Conservation (phyloP, 2,329 filamentous ascomycete species). For the Colletotrichum tropicicola region DNA sequence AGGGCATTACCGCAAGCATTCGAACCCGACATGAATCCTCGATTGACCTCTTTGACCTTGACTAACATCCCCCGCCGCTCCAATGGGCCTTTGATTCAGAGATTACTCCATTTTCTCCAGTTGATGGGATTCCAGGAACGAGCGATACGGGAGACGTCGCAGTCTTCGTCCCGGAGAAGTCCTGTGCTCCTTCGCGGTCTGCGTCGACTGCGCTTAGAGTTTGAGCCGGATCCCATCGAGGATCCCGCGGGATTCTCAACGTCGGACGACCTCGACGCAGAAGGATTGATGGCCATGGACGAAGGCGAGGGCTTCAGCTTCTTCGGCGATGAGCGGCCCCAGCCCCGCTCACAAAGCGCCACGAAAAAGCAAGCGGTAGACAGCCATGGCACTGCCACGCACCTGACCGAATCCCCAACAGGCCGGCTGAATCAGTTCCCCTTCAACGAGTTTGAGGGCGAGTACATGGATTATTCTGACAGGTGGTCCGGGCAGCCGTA, state of each 20-base stretch:
- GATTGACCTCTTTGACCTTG: constrained; percentile 61
- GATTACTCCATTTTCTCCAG: constrained; percentile 57
- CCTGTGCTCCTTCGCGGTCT: constrained; percentile 59
- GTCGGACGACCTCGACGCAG: constrained; percentile 48
- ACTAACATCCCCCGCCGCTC: constrained; percentile 64
- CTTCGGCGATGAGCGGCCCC: constrained; percentile 44
- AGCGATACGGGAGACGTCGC: constrained; percentile 45
- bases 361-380: constrained; percentile 22
- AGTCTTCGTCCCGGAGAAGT: constrained; percentile 40
- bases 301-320: constrained; percentile 54
- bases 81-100: constrained; percentile 56
- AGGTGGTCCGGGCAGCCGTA: constrained; percentile 40
- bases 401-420: constrained; percentile 21
- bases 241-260: constrained; percentile 41
- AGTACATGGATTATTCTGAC: constrained; percentile 38
- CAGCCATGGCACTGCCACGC: background rate
- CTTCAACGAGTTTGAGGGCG: constrained; percentile 36
- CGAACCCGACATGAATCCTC: constrained; percentile 64
- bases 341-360: background rate
- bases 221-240: constrained; percentile 54
- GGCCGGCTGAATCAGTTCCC: constrained; percentile 37
- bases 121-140: constrained; percentile 59
- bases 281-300: constrained; percentile 49
- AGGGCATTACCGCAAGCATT: constrained; percentile 58
- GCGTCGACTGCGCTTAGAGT: constrained; percentile 63